Base-by-base conservation (phyloP, 2,329 filamentous ascomycete species). In the Geosmithia flava region DNA sequence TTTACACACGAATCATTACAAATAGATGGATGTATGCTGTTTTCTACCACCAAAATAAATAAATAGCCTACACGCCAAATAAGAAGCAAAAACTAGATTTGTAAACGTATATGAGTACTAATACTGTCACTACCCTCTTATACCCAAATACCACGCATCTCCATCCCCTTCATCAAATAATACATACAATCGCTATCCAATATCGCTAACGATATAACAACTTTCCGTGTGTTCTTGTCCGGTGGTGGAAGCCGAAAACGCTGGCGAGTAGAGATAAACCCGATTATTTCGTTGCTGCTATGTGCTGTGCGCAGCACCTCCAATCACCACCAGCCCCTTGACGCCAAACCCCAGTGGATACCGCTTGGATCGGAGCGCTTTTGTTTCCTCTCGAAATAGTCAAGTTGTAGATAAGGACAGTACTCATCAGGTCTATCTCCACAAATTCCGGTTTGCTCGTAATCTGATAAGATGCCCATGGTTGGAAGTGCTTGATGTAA, bases 401-500 rank as follows among this genome's bases (percentile, higher is more conserved):
- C 30, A 64, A 60, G 20, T 55, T 53, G 51, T 64, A 64, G 7
- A 54, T 56, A 27, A 64, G 52, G 2, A 57, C 55, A 7, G 58
- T 56, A 50, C 55, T 58, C 62, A 64, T 64, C 57, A 64, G 54
- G 51, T 64, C 62, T n/a, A 64, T 59, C 58, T 64, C 62, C 48
- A 64, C 62, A 44, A 64, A 64, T 45, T 63, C 58, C 2, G 59
- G 59, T 30, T 64, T 62, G 50, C 55, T 60, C 47, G 63, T 58
- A 49, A 64, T 62, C 52, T 60, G 59, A 55, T 63, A 64, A 0
- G 62, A 60, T 20, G 62, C 64, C 59, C 59, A 64, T 0, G 62
- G 60, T 54, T 64, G 58, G 51, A 56, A 63, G 7, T 51, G 44
- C 46, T 64, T 62, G 44, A 64, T 51, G 55, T 58, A 61, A 17